Percentiles rank a stretch among this genome's conserved stretches.
phyloP scores from a whole-genome alignment of 371 early-diverging fungal species.

The Batrachochytrium dendrobatidis region DNA sequence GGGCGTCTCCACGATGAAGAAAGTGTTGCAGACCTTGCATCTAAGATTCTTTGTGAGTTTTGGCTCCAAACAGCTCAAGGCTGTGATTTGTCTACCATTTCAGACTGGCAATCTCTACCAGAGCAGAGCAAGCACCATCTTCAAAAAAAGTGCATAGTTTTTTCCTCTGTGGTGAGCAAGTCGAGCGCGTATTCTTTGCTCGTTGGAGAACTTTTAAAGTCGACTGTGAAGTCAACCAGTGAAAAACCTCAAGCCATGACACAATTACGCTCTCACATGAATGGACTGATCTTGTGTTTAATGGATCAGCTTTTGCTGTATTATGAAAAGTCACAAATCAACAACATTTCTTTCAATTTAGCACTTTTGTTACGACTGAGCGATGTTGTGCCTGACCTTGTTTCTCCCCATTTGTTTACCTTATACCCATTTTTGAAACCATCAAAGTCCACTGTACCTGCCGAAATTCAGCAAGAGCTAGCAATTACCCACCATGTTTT shows the following conservation, averaged over 20 bases:
- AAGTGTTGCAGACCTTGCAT: slow-evolving; percentile 49
- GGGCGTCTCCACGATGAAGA: slow-evolving; percentile 1
- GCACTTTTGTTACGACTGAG: not conserved
- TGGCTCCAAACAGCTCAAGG: slow-evolving; percentile 28
- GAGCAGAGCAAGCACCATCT: not conserved
- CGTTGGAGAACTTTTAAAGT: not conserved
- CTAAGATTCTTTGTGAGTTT: slow-evolving; percentile 63
- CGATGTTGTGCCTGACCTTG: slow-evolving; percentile 1
- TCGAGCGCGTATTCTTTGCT: not conserved
- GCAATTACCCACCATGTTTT: slow-evolving; percentile 45
- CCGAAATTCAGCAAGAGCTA: slow-evolving; percentile 34
- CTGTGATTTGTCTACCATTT: slow-evolving; percentile 8
- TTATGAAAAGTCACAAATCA: slow-evolving; percentile 7
- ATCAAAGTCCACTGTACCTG: not conserved
- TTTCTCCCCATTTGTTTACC: slow-evolving; percentile 4
- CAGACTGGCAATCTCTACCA: slow-evolving; percentile 47
- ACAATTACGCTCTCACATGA: not conserved
- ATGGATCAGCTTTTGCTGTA: slow-evolving; percentile 47
- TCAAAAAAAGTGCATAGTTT: not conserved
- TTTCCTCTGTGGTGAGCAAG: not conserved
- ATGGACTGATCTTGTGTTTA: not conserved
- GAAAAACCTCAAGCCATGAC: not conserved
- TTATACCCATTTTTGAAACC: not conserved
- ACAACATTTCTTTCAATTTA: not conserved
- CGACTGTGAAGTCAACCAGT: not conserved